Conservation (phyloP, 108 stramenopile species). For the Ochromonas danica region DNA sequence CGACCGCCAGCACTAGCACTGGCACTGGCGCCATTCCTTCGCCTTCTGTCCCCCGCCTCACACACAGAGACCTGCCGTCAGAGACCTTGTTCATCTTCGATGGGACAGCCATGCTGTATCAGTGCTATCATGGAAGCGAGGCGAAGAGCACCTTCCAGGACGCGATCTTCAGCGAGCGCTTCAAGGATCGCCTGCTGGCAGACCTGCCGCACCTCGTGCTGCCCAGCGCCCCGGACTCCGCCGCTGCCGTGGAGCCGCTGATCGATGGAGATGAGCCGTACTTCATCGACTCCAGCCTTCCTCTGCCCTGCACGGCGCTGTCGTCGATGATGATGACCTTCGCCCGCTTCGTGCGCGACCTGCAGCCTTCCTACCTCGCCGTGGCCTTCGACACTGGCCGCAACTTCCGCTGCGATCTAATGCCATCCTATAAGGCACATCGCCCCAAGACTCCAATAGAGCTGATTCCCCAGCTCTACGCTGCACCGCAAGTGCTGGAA, state of each 20-base stretch:
- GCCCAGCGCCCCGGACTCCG: background rate
- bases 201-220: background rate
- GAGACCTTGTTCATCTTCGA: slow-evolving; percentile 5
- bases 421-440: background rate
- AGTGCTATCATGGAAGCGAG: background rate
- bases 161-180: background rate
- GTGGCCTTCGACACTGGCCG: background rate
- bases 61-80: background rate
- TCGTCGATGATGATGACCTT: background rate
- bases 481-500: background rate
- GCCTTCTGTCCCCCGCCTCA: too few species aligned
- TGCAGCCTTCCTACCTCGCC: background rate
- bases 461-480: background rate
- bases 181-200: too few species aligned
- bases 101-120: slow-evolving; percentile 1
- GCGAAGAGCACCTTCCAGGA: background rate
- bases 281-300: background rate
- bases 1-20: too few species aligned
- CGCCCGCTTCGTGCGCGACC: background rate
- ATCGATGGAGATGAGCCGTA: background rate
- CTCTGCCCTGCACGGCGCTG: background rate
- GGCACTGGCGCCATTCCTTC: too few species aligned
- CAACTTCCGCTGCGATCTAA: background rate
- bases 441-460: slow-evolving; percentile 1
- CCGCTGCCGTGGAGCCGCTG: background rate